These are phyloP conservation scores for Trypanosomatidae sp. DNA, from an alignment of 208 protist genomes.

Conservation along the genomic window DNA sequence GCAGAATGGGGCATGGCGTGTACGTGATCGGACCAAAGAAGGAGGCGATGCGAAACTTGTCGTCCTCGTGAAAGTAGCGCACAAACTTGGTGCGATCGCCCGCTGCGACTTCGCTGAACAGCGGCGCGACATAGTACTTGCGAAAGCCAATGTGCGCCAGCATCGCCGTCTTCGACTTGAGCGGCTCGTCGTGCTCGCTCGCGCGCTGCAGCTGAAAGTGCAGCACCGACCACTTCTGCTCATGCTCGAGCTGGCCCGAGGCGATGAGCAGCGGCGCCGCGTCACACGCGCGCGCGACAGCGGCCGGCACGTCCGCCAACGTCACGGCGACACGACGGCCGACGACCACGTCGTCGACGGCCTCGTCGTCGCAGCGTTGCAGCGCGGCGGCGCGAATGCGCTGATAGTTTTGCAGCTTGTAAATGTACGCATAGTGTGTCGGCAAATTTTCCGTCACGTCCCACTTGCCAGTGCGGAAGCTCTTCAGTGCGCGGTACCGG, in stretches of 20 bases:
- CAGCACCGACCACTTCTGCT: conserved; percentile 86
- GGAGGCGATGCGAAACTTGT: conserved; percentile 70
- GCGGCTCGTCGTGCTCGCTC: conserved; percentile 48
- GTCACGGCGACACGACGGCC: conserved; percentile 55
- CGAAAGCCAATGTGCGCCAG: conserved; percentile 80
- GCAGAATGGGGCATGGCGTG: conserved; percentile 70
- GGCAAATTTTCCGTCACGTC: conserved; percentile 75
- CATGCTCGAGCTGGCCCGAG: conserved; percentile 77
- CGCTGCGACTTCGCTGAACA: conserved; percentile 76
- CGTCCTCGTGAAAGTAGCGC: conserved; percentile 70
- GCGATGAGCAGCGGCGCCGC: conserved; percentile 64
- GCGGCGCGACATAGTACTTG: conserved; percentile 84
- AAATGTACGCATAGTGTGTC: conserved; percentile 79
- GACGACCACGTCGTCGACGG: conserved; percentile 18
- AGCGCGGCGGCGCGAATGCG: conserved; percentile 60
- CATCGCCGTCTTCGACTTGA: conserved; percentile 85
- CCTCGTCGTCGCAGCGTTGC: conserved; percentile 31
- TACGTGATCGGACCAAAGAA: conserved; percentile 84
- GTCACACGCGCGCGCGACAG: conserved; percentile 16
- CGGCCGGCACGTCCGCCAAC: conserved; percentile 35
- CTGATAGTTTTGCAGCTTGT: conserved; percentile 75
- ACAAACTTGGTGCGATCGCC: conserved; percentile 76
- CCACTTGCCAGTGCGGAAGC: conserved; percentile 78
- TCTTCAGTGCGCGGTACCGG: conserved; percentile 81
- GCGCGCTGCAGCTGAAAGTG: conserved; percentile 73